These are phyloP conservation scores for Tylopilus cervinicoccineus DNA, from an alignment of 768 basidiomycete species.

Conservation along the genomic window DNA sequence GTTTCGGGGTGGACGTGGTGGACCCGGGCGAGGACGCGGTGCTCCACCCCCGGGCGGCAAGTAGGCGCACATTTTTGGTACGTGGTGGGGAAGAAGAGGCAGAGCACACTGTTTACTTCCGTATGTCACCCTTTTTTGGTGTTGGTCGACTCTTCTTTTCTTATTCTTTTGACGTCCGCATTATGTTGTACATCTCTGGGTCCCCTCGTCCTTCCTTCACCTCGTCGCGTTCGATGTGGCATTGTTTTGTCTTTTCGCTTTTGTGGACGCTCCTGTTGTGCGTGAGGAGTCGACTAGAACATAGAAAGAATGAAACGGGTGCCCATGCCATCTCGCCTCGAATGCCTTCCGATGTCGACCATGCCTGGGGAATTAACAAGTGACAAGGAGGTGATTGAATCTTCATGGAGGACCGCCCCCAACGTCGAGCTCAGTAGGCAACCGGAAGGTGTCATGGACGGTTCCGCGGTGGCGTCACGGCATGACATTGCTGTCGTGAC, in stretches of 20 bases:
- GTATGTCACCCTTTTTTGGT: conserved; percentile 15
- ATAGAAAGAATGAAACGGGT: conserved; percentile 2
- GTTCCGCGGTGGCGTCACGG: no score
- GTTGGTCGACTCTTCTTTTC: neutral
- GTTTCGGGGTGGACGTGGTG: conserved; percentile 44
- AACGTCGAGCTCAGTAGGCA: no score
- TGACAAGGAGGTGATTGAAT: no score
- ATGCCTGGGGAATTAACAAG: no score
- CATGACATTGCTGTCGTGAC: no score
- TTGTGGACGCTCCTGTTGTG: conserved; percentile 20
- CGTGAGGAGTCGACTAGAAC: conserved; percentile 24
- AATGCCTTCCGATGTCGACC: no score
- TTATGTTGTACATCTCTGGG: conserved; percentile 14
- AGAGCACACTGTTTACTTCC: conserved; percentile 6
- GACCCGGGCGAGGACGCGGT: conserved; percentile 41
- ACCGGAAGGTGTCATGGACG: no score
- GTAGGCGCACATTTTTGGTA: conserved; percentile 11
- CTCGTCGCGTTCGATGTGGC: conserved; percentile 9
- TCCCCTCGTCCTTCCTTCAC: conserved; percentile 6
- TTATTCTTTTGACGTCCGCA: conserved; percentile 2
- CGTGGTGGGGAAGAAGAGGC: neutral
- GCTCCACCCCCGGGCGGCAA: conserved; percentile 27
- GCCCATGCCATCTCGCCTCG: neutral
- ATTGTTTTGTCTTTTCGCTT: conserved; percentile 6
- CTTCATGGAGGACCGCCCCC: no score